Conservation (phyloP, 805 yeast species). For the Metschnikowia henanensis region DNA sequence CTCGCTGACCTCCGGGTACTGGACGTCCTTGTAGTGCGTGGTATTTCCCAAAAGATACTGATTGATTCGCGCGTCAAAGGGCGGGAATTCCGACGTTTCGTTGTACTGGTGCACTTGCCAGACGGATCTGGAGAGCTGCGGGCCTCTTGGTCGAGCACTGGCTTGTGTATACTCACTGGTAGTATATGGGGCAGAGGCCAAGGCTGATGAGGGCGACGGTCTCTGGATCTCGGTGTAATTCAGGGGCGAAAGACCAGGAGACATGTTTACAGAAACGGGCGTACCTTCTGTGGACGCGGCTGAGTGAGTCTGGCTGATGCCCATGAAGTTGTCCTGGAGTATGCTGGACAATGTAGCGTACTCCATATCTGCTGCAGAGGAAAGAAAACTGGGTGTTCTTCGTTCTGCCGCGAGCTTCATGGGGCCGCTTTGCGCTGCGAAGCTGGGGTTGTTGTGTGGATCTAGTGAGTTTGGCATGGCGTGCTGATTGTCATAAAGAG, state of each 20-base stretch:
- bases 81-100: slow-evolving; percentile 27
- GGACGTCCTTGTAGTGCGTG: slow-evolving; percentile 37
- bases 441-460: not conserved
- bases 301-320: slow-evolving; percentile 20
- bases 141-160: not conserved
- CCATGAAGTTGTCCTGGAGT: slow-evolving; percentile 47
- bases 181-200: not conserved
- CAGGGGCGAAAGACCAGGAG: slow-evolving; percentile 42
- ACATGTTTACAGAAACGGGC: slow-evolving; percentile 33
- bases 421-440: not conserved
- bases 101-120: not conserved
- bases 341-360: slow-evolving; percentile 69
- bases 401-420: not conserved
- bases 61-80: slow-evolving; percentile 58
- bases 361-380: slow-evolving; percentile 73
- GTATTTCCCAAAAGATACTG: slow-evolving; percentile 66
- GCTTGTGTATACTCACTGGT: not conserved
- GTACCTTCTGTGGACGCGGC: slow-evolving; percentile 37
- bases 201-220: slow-evolving; percentile 8
- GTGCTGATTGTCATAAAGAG: not conserved
- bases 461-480: not conserved
- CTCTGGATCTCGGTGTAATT: slow-evolving; percentile 1
- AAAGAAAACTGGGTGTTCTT: slow-evolving; percentile 45
- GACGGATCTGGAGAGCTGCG: not conserved
- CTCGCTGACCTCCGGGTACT: slow-evolving; percentile 61